A percentile compares a stretch with the other conserved stretches of the same genome.
Conservation (phyloP, 2,329 filamentous ascomycete genomes). For the Diaporthe longicolla region DNA sequence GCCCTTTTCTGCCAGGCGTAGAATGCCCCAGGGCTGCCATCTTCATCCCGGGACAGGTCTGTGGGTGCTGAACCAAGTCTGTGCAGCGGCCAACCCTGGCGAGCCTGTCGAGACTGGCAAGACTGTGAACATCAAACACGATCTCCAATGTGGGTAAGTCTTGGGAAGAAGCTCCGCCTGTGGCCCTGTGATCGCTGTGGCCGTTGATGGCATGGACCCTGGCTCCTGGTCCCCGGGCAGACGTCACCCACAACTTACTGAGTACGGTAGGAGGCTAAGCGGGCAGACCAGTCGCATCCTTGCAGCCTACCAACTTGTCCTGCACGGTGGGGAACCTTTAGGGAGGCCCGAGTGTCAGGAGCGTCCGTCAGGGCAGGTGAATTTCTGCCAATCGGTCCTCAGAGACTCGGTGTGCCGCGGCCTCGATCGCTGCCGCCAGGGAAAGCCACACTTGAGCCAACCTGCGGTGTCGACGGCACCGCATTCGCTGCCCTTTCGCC, state of each 20-base stretch:
- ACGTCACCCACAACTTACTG: conserved; percentile 17
- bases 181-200: neutral
- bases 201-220: conserved; percentile 14
- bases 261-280: neutral
- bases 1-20: conserved; percentile 7
- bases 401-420: conserved; percentile 5
- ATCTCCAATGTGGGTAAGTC: conserved; percentile 23
- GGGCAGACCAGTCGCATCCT: neutral
- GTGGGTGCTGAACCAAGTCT: conserved; percentile 23
- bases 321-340: neutral
- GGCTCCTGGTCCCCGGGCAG: conserved; percentile 14
- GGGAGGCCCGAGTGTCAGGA: conserved; percentile 14
- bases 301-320: neutral
- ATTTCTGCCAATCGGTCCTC: conserved; percentile 6
- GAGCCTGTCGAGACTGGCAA: neutral
- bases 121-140: conserved; percentile 1
- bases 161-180: conserved; percentile 3
- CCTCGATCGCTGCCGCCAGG: conserved; percentile 1
- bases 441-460: conserved; percentile 1
- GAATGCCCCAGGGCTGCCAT: neutral
- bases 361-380: neutral
- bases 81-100: neutral
- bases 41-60: conserved; percentile 7
- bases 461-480: neutral
- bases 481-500: conserved; percentile 6